A percentile compares a stretch with the other conserved stretches of the same genome.
phyloP scores from a whole-genome alignment of 2,329 filamentous ascomycete genomes.

The Chrysoporthe cubensis region DNA sequence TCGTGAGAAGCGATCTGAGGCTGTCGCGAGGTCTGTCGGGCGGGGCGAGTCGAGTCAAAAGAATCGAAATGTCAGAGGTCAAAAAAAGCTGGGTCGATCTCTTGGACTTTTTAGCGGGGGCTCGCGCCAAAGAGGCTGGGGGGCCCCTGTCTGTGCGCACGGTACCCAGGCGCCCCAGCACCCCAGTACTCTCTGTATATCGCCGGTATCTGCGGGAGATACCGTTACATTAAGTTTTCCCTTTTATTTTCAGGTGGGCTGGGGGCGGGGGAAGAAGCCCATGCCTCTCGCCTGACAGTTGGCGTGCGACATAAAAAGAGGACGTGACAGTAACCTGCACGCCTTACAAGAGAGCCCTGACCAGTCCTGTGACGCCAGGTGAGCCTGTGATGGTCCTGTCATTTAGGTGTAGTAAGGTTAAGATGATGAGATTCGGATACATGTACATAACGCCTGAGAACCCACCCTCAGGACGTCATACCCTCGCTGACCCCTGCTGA shows the following conservation, averaged over 20 bases:
- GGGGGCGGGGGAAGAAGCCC: too few species aligned
- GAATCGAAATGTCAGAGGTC: slow-evolving; percentile 17
- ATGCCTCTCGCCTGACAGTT: too few species aligned
- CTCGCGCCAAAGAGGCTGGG: not conserved
- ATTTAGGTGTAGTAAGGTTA: too few species aligned
- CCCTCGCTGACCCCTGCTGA: not conserved
- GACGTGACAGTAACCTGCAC: too few species aligned
- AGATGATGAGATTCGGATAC: not conserved
- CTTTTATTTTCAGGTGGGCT: too few species aligned
- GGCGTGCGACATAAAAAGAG: too few species aligned
- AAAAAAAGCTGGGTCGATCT: slow-evolving; percentile 10
- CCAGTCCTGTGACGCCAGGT: too few species aligned
- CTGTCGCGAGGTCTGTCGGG: not conserved
- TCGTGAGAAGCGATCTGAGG: not conserved
- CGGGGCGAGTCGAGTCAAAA: not conserved
- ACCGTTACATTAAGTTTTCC: too few species aligned
- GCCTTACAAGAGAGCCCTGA: too few species aligned
- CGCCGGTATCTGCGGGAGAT: too few species aligned
- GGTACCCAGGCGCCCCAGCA: not conserved
- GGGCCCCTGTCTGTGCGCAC: not conserved
- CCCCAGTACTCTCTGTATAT: too few species aligned
- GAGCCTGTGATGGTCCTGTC: too few species aligned
- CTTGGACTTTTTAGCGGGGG: slow-evolving; percentile 29
- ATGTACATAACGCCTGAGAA: not conserved
- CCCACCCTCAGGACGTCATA: slow-evolving; percentile 1